Evolutionary conservation across 139 green algal species (phyloP), one percentile per base, ranked within the genome.

Genomic region (Chlamydomonas sp.): DNA sequence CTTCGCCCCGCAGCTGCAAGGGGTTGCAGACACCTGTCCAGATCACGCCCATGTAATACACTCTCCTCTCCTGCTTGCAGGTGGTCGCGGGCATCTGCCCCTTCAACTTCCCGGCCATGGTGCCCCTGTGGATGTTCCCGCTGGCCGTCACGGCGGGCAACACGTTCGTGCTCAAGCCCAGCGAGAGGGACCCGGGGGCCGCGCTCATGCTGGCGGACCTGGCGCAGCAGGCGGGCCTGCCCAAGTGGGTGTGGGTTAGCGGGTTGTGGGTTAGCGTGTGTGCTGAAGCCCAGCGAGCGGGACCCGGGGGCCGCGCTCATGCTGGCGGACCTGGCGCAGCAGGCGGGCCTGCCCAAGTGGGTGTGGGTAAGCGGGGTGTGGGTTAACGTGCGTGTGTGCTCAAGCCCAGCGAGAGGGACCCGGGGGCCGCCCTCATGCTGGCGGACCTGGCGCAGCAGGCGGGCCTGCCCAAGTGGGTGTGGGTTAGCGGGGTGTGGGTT

Each of bases 101-200:
- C 64, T 99, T 99, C 95, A 99, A 99, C 94, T 99, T 99, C 91
- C 98, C 98, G 0, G 96, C 89, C 15, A 95, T 95, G 93, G 90
- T 96, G 17, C 95, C 94, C 4, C 89, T 99, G 66, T 99, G 97
- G 97, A 97, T 98, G 93, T 97, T 97, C 77, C 97, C 97, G 2
- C 84, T 98, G 75, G 96, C 97, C 3, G 78, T 96, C 78, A 95
- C 94, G 14, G 88, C 93, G 2, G 97, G 97, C 83, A 98, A 98
- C 93, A 97, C 93, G 59, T 97, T 99, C 80, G 89, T 99, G 69
- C 93, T 99, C 49, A 99, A 99, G 92, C 97, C 97, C 14, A 94
- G 84, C 12, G 96, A 99, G 91, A 91, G 94, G 67, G 97, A 98
- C 90, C 96, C 97, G 8, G 96, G 96, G 0, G 96, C 96, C 7